Evolutionary conservation across 1,139 yeast genomes (phyloP).

Genomic region (Diutina siamensis): DNA sequence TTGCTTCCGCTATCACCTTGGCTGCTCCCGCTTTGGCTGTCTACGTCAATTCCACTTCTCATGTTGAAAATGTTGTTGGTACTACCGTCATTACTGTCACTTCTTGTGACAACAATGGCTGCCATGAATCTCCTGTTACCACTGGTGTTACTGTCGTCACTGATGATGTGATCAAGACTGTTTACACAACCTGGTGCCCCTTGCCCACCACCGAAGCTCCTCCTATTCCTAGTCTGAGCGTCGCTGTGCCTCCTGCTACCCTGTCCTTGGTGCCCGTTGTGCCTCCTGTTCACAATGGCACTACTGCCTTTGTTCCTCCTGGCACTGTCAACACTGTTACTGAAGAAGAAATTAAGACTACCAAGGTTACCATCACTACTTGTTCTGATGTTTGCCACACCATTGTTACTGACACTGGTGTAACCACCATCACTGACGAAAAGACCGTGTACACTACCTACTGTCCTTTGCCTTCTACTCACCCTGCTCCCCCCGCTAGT

Average conservation of each 20-base stretch:
- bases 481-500: conserved; percentile 8
- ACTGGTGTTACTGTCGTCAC: conserved; percentile 10
- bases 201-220: conserved; percentile 8
- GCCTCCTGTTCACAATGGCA: too few relatives aligned
- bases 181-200: conserved; percentile 2
- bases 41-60: not conserved
- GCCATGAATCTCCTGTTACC: not conserved
- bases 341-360: not conserved
- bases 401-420: conserved; percentile 6
- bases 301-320: conserved; percentile 6
- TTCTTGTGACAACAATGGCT: not conserved
- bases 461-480: conserved; percentile 6
- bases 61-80: not conserved
- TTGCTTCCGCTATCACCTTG: conserved; percentile 17
- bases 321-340: conserved; percentile 7
- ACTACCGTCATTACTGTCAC: conserved; percentile 4
- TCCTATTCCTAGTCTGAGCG: too few relatives aligned
- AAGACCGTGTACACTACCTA: conserved; percentile 5
- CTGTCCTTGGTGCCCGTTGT: too few relatives aligned
- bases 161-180: conserved; percentile 8
- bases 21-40: conserved; percentile 9
- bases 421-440: conserved; percentile 10
- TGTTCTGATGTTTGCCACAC: not conserved
- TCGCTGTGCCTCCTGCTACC: not conserved
- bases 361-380: conserved; percentile 2